Conservation (phyloP, 2,329 filamentous ascomycete species). For the Fusarium fujikuroi region DNA sequence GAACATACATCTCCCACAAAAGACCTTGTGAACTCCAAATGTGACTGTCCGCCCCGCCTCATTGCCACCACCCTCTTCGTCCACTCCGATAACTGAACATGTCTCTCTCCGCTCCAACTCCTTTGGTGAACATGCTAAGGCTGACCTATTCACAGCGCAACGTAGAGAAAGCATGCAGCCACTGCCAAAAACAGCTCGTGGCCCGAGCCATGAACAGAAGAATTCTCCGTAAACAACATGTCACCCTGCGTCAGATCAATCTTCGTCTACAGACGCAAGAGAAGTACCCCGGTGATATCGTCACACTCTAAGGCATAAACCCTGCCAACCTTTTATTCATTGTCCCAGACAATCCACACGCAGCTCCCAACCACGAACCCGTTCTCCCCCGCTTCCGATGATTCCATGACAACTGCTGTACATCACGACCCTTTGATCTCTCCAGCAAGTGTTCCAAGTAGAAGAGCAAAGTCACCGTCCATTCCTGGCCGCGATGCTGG, state of each 20-base stretch:
- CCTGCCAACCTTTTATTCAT: background rate
- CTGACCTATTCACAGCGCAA: fast-evolving
- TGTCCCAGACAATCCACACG: fast-evolving
- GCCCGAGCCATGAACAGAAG: background rate
- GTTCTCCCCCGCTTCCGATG: fast-evolving
- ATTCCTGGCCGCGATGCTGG: fast-evolving
- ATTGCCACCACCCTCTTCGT: no score
- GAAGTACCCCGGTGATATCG: no score
- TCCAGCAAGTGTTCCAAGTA: no score
- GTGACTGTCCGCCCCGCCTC: background rate
- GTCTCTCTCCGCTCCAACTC: background rate
- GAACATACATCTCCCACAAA: background rate
- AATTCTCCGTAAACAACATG: background rate
- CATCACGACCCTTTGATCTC: background rate
- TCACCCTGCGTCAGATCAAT: background rate
- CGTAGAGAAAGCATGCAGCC: background rate
- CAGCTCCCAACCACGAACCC: background rate
- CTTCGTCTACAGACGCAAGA: fast-evolving
- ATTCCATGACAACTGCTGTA: fast-evolving
- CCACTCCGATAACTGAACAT: no score
- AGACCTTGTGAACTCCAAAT: background rate
- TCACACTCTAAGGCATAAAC: fast-evolving
- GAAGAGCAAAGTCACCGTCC: background rate
- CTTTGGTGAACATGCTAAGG: fast-evolving
- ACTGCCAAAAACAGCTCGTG: background rate